These are phyloP conservation scores for Xylariaceae sp. DNA, from an alignment of 2,329 filamentous ascomycete species.

Conservation along the genomic window DNA sequence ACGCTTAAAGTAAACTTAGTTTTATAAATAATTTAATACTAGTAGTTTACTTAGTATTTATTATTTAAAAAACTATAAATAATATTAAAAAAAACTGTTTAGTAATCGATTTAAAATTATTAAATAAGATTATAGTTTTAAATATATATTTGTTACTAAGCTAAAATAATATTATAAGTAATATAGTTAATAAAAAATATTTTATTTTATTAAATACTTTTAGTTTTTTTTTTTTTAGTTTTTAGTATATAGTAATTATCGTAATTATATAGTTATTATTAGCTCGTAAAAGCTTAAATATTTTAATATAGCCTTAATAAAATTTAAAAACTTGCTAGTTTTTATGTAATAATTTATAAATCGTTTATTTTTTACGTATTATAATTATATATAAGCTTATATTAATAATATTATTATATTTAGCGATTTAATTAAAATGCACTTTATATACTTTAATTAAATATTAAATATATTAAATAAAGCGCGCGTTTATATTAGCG, in stretches of 20 bases:
- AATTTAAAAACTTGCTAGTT: slow-evolving; percentile 3
- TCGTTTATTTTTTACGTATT: not conserved
- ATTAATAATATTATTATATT: no score
- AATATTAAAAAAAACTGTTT: not conserved
- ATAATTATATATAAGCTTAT: not conserved
- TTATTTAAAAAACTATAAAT: not conserved
- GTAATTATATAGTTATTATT: no score
- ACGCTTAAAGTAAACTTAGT: no score
- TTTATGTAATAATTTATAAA: no score
- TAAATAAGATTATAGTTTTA: not conserved
- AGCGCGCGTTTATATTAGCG: no score
- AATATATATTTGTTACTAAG: not conserved
- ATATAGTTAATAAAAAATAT: not conserved
- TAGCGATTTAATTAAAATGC: no score
- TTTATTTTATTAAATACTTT: no score
- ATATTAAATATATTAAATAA: no score
- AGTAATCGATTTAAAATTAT: not conserved
- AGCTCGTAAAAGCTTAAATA: not conserved
- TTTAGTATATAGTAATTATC: not conserved
- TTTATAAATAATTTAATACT: no score
- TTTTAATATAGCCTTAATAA: not conserved
- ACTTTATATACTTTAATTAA: no score
- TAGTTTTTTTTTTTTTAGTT: no score
- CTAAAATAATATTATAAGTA: not conserved
- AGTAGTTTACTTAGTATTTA: not conserved